Percentiles rank a stretch among this genome's conserved stretches.
phyloP scores from a whole-genome alignment of 495 filamentous ascomycete species.

The Ascobolus immersus region DNA sequence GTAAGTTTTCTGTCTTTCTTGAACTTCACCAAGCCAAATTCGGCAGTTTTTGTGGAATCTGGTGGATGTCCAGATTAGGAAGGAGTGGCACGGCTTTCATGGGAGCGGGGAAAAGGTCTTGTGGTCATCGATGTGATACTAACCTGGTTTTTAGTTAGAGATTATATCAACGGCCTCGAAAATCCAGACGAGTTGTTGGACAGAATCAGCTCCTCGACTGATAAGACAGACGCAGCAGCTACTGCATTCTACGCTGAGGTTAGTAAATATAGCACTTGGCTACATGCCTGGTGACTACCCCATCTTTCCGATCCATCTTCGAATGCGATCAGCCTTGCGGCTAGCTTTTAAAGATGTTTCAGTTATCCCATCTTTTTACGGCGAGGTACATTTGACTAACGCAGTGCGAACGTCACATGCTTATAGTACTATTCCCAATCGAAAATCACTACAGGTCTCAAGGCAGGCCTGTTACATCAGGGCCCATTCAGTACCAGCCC shows the following conservation, averaged over 20 bases:
- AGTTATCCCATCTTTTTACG: too few relatives aligned
- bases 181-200: conserved; percentile 70
- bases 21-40: too few relatives aligned
- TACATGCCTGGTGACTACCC: not conserved
- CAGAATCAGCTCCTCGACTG: conserved; percentile 62
- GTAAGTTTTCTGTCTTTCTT: too few relatives aligned
- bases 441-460: conserved; percentile 83
- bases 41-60: too few relatives aligned
- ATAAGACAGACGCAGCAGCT: conserved; percentile 36
- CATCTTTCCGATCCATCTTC: not conserved
- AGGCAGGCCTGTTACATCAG: conserved; percentile 66
- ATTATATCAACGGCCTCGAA: conserved; percentile 63
- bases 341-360: not conserved
- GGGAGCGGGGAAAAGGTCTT: too few relatives aligned
- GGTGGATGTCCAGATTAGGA: too few relatives aligned
- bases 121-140: not conserved
- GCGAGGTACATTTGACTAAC: too few relatives aligned
- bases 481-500: conserved; percentile 87
- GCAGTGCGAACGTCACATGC: too few relatives aligned
- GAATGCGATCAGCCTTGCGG: not conserved
- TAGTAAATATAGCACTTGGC: too few relatives aligned
- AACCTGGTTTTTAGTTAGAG: conserved; percentile 23
- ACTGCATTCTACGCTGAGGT: conserved; percentile 41
- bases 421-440: conserved; percentile 60
- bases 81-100: too few relatives aligned